These are phyloP conservation scores for Chiua virens DNA, from an alignment of 768 basidiomycete species.

Conservation along the genomic window DNA sequence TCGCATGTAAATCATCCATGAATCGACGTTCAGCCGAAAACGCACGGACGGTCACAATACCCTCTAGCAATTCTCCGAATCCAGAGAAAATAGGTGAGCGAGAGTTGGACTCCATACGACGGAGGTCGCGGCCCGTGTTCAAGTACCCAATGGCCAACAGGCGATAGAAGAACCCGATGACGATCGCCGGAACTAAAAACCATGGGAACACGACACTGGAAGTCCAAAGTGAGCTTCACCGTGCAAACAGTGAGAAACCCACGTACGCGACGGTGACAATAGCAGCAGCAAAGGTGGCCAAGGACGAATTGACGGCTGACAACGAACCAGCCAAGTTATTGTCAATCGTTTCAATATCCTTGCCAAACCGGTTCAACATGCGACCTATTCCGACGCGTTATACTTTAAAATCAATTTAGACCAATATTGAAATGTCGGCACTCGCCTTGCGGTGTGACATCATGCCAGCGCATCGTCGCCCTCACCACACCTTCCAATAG, in stretches of 20 bases:
- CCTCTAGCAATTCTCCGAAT: slow-evolving; percentile 80
- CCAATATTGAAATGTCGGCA: not conserved
- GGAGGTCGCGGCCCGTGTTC: slow-evolving; percentile 78
- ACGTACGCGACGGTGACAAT: slow-evolving; percentile 70
- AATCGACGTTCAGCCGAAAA: slow-evolving; percentile 83
- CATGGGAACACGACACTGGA: slow-evolving; percentile 70
- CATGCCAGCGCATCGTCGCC: slow-evolving; percentile 84
- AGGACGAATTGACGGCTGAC: slow-evolving; percentile 73
- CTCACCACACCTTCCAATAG: slow-evolving; percentile 70
- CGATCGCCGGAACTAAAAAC: slow-evolving; percentile 74
- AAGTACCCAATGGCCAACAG: slow-evolving; percentile 69
- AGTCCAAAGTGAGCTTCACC: slow-evolving; percentile 4
- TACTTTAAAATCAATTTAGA: not conserved
- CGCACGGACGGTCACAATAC: slow-evolving; percentile 90
- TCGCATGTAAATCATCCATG: slow-evolving; percentile 68
- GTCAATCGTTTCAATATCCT: slow-evolving; percentile 89
- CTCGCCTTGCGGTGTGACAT: slow-evolving; percentile 76
- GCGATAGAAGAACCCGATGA: slow-evolving; percentile 76
- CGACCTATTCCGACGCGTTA: slow-evolving; percentile 57
- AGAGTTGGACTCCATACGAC: slow-evolving; percentile 89
- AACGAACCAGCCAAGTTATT: slow-evolving; percentile 64
- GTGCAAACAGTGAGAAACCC: not conserved
- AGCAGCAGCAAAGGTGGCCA: slow-evolving; percentile 76
- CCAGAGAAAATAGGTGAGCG: slow-evolving; percentile 83
- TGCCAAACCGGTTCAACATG: slow-evolving; percentile 84